Evolutionary conservation across 805 yeast genomes (phyloP).

Genomic region (Kluyveromyces starmeri): DNA sequence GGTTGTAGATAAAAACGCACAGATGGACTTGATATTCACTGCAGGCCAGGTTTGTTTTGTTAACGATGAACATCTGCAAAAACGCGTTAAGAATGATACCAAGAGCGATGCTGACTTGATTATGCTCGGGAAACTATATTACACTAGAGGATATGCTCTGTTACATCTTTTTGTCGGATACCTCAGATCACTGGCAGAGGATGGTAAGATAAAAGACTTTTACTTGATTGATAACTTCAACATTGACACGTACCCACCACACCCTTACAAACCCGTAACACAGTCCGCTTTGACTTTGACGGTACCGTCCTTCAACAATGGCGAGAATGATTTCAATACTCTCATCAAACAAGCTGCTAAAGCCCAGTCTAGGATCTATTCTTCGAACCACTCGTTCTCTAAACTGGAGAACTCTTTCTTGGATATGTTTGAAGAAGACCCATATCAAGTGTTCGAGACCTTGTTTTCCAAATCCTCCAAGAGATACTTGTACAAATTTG

Average conservation of each 20-base stretch:
- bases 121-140: conserved; percentile 27
- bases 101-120: conserved; percentile 22
- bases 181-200: conserved; percentile 26
- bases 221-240: conserved; percentile 27
- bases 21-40: conserved; percentile 28
- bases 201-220: conserved; percentile 25
- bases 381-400: conserved; percentile 29
- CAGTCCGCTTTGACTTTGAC: conserved; percentile 32
- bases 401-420: conserved; percentile 34
- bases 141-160: conserved; percentile 29
- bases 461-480: conserved; percentile 31
- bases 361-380: conserved; percentile 28
- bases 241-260: conserved; percentile 29
- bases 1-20: conserved; percentile 22
- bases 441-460: conserved; percentile 27
- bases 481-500: conserved; percentile 28
- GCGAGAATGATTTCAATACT: conserved; percentile 25
- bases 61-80: conserved; percentile 15
- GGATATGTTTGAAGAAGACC: conserved; percentile 35
- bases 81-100: conserved; percentile 2
- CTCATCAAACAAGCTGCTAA: conserved; percentile 30
- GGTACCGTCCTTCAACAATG: conserved; percentile 18
- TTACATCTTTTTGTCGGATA: conserved; percentile 29
- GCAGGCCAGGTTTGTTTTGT: conserved; percentile 32
- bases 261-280: conserved; percentile 25